phyloP scores from a whole-genome alignment of 495 filamentous ascomycete genomes.

The Lepraria neglecta region DNA sequence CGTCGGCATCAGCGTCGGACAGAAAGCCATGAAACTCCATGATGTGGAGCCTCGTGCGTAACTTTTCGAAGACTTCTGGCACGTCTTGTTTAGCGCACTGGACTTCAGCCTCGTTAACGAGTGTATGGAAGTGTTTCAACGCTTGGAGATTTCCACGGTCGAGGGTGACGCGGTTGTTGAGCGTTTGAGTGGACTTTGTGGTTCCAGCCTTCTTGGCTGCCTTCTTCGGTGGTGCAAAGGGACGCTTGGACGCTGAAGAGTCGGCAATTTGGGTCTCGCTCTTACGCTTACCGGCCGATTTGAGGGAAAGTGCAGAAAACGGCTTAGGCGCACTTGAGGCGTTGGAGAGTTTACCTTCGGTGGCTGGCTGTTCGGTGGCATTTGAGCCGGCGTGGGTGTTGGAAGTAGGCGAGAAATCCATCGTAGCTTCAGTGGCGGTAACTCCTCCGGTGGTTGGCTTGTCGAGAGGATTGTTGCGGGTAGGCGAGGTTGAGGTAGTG shows the following conservation, averaged over 20 bases:
- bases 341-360: too few species aligned
- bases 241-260: neutral
- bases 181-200: neutral
- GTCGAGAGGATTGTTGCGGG: too few species aligned
- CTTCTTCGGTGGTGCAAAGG: conserved; percentile 12
- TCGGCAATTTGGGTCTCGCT: neutral
- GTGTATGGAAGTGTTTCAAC: conserved; percentile 6
- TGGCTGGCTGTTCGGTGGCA: too few species aligned
- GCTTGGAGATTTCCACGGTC: conserved; percentile 9
- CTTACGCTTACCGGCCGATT: neutral
- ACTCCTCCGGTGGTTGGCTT: too few species aligned
- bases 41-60: conserved; percentile 30
- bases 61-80: conserved; percentile 11
- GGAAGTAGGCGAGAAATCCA: too few species aligned
- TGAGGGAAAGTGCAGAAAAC: too few species aligned
- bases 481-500: too few species aligned
- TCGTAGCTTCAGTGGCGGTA: too few species aligned
- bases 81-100: conserved; percentile 1
- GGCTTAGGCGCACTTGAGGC: too few species aligned
- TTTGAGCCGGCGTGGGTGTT: too few species aligned
- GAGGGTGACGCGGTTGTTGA: neutral
- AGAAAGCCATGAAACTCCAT: conserved; percentile 33
- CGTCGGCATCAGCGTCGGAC: conserved; percentile 1
- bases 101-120: conserved; percentile 14
- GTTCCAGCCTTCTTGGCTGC: neutral